Percentiles rank a stretch among this genome's conserved stretches.
Conservation (phyloP, 164 flowering plant species). For the Platanus orientalis region DNA sequence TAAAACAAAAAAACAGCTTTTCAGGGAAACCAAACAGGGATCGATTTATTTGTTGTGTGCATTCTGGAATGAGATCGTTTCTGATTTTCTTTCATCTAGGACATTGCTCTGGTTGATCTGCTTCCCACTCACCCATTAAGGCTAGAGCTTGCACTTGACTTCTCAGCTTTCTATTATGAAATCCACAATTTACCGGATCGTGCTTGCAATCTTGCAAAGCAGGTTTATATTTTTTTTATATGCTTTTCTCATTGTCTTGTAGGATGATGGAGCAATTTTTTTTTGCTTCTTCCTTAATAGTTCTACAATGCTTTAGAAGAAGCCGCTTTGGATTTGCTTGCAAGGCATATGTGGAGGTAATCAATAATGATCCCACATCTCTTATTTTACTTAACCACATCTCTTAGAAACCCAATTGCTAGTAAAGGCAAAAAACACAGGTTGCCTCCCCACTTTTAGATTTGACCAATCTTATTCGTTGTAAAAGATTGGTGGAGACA, state of each 20-base stretch:
- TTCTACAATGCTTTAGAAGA: background rate
- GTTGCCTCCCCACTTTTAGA: too few species aligned
- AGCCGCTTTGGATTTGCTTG: background rate
- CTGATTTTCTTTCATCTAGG: slow-evolving; percentile 34
- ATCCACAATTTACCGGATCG: slow-evolving; percentile 76
- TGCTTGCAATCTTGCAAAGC: slow-evolving; percentile 74
- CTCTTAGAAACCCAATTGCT: too few species aligned
- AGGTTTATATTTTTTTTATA: slow-evolving; percentile 36
- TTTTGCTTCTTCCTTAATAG: background rate
- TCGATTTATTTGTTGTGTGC: background rate
- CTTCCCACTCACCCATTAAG: slow-evolving; percentile 77
- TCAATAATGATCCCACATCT: too few species aligned
- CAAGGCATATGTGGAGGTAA: too few species aligned
- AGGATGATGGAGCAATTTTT: background rate
- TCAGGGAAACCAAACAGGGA: too few species aligned
- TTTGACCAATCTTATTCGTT: too few species aligned
- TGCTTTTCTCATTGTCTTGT: background rate
- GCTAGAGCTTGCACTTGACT: slow-evolving; percentile 76
- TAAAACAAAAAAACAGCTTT: too few species aligned
- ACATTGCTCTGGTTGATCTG: slow-evolving; percentile 62
- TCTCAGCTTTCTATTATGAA: slow-evolving; percentile 75
- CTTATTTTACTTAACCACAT: too few species aligned
- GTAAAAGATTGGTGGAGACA: too few species aligned
- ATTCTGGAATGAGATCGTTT: background rate
- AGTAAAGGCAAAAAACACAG: too few species aligned